Conservation (phyloP, 1,284 basidiomycete genomes). For the Microbotryum silenes-acaulis region DNA sequence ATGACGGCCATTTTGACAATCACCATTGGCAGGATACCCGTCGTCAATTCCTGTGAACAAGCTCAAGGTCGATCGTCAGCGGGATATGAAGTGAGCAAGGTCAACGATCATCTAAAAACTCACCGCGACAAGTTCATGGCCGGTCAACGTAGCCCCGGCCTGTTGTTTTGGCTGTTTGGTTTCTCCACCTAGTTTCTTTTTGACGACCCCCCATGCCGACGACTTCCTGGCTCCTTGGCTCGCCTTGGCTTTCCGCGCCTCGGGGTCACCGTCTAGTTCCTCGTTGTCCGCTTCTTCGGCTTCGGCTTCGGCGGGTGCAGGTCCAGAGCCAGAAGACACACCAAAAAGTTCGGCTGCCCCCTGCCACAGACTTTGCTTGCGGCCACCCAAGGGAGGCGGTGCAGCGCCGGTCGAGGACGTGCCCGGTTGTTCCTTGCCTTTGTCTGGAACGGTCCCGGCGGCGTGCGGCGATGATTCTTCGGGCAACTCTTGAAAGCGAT, state of each 20-base stretch:
- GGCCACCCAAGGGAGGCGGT: not conserved
- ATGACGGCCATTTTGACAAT: slow-evolving; percentile 31
- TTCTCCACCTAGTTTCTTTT: slow-evolving; percentile 5
- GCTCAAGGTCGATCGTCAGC: too few species aligned
- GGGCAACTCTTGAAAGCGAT: slow-evolving; percentile 21
- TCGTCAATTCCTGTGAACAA: slow-evolving; percentile 24
- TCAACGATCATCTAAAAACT: not conserved
- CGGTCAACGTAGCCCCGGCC: slow-evolving; percentile 21
- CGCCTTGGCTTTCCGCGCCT: too few species aligned
- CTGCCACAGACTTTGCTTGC: slow-evolving; percentile 10
- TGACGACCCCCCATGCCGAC: slow-evolving; percentile 24
- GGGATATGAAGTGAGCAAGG: not conserved
- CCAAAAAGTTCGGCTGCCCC: slow-evolving; percentile 14
- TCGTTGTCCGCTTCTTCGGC: slow-evolving; percentile 6
- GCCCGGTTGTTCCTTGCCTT: not conserved
- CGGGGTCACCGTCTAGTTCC: not conserved
- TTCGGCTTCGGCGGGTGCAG: slow-evolving; percentile 1
- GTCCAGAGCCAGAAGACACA: slow-evolving; percentile 1
- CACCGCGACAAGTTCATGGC: slow-evolving; percentile 27
- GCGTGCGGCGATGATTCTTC: slow-evolving; percentile 2
- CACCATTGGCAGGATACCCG: slow-evolving; percentile 27
- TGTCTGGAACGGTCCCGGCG: not conserved
- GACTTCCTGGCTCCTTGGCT: slow-evolving; percentile 6
- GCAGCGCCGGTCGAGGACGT: slow-evolving; percentile 2
- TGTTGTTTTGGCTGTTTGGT: slow-evolving; percentile 18